These are phyloP conservation scores for Cornus kousa DNA, from an alignment of 148 eudicot genomes.

Conservation along the genomic window DNA sequence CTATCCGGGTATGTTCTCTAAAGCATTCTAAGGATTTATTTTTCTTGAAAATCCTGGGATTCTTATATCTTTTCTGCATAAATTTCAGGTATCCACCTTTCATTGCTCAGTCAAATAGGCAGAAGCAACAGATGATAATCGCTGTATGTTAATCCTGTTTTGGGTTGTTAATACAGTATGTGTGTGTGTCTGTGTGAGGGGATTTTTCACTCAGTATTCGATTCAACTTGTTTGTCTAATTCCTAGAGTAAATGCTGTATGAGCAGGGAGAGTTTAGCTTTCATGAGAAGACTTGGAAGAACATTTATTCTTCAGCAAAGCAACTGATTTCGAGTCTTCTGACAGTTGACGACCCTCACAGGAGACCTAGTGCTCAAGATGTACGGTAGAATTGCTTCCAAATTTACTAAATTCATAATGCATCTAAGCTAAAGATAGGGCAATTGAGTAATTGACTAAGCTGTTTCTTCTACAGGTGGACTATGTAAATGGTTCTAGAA, in stretches of 20 bases:
- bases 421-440: background rate
- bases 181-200: too few relatives aligned
- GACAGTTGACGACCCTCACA: conserved; percentile 38
- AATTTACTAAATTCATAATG: too few relatives aligned
- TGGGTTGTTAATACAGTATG: too few relatives aligned
- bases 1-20: conserved; percentile 43
- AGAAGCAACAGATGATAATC: conserved; percentile 57
- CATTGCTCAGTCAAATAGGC: conserved; percentile 40
- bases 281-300: conserved; percentile 57
- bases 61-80: too few relatives aligned
- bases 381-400: conserved; percentile 9
- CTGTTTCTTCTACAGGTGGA: too few relatives aligned
- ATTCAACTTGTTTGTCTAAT: background rate
- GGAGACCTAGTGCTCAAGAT: conserved; percentile 47
- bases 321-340: conserved; percentile 45
- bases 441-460: background rate
- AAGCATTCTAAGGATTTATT: background rate
- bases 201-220: too few relatives aligned
- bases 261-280: conserved; percentile 46
- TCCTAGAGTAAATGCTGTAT: background rate
- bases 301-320: conserved; percentile 47
- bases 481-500: too few relatives aligned
- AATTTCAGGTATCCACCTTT: conserved; percentile 51
- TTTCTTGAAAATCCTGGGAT: background rate
- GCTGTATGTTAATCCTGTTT: conserved; percentile 23